Evolutionary conservation across 2,329 filamentous ascomycete species (phyloP), one percentile per base, ranked within the genome.

Genomic region (Colletotrichum sansevieriae): DNA sequence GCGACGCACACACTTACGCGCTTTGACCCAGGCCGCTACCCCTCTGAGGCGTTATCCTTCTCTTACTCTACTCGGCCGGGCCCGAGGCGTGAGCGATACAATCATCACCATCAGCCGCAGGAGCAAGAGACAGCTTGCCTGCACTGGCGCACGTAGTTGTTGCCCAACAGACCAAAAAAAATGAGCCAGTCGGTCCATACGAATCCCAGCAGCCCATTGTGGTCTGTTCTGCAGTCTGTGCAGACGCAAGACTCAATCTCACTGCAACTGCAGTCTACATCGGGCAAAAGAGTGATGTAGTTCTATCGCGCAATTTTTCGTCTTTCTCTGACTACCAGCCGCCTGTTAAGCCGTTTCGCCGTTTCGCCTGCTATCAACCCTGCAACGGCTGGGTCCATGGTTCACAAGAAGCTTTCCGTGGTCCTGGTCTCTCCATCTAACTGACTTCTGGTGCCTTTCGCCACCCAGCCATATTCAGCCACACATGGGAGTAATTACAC

Each of bases 331-430:
- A 7, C 9, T 49, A 18, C 49, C 18, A 65, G 41, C 49, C 22
- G 65, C 35, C 29, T 33, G 52, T 56, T 56, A 43, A 39, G 33
- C 49, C 25, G 51, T 66, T 55, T 33, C 29, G 41, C 49, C 25
- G 51, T 66, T 55, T 33, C 29, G 41, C 33, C 62, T 37, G 41
- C 18, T 33, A 56, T 41, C 29, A 61, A 55, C 63, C 62, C 55
- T 61, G 56, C 43, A 56, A 33, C 35, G 29, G 56, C 66, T 37
- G 37, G 66, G 62, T 69, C 66, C 62, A 66, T 66, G 66, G 66
- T 52, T 66, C 35, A 39, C 57, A 61, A 66, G 66, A 69, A 69
- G 56, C 66, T 69, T 69, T 69, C 56, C 56, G 49, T 56, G 18
- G 55, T 44, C 66, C 55, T 61, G 49, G 66, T 66, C 37, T 60